Base-by-base conservation (phyloP, 257 asterid genomes). In the Avicennia marina region DNA sequence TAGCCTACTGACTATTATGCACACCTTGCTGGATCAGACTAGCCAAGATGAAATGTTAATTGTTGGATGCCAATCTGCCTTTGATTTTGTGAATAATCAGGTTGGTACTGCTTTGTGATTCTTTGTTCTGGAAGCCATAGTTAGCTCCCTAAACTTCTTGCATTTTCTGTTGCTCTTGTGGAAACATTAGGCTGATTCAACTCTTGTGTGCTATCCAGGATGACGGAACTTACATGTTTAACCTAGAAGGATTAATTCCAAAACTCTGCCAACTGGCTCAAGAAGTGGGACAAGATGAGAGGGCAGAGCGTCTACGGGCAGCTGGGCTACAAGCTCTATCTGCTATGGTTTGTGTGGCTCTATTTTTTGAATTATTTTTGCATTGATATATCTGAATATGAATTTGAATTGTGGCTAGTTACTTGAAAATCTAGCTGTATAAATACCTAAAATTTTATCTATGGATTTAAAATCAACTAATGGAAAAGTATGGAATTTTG, bases 31-130 rank as follows among this genome's bases (percentile, higher is more conserved):
- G 73, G 99, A 89, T 58, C 97, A 91, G 78, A 70, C 91, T 12
- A 72, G 75, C 58, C 94, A 84, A 63, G 93, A 86, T 73, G 99
- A 86, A 63, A 65, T 93, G 73, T 45, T 89, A 52, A 80, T 77
- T 50, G 69, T 82, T 46, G 99, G 99, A 72, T 86, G 99, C 63
- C 82, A 86, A 67, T 79, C 94, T 63, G 81, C 89, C 64, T 93
- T 83, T 64, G 96, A 93, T 74, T 93, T 89, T 68, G 90, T 89
- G 60, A 89, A 81, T 72, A 93, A 89, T 80, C 99, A 93, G 96
- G 99, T 32, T 19, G 11, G 24, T 34, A 3, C 29, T 7, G 9
- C 33, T 15, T 42, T 34, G 10, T 11, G 13, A 36, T 11, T 36
- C 41, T 11, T 36, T 2, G 10, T 36, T 11, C 5, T 22, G 29